Evolutionary conservation across 1,139 yeast genomes (phyloP).

Genomic region (Pichia sp.): DNA sequence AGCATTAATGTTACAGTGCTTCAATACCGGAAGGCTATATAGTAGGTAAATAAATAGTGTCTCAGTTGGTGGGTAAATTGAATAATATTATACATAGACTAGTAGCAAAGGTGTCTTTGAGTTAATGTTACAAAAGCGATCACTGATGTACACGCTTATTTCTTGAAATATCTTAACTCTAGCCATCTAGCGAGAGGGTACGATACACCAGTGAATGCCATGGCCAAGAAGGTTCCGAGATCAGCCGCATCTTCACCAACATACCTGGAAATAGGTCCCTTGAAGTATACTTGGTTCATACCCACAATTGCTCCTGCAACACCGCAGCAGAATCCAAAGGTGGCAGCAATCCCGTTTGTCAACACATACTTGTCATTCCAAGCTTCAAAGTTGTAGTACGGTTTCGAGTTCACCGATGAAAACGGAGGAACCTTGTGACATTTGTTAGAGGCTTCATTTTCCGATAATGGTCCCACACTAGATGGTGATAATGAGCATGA

Average conservation of each 20-base stretch:
- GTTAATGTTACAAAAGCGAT: neutral
- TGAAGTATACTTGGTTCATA: constrained; percentile 82
- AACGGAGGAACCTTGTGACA: constrained; percentile 18
- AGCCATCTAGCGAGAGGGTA: constrained; percentile 62
- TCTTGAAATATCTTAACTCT: constrained; percentile 53
- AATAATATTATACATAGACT: neutral
- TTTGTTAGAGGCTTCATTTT: neutral
- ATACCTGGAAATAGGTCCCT: constrained; percentile 59
- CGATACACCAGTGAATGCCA: constrained; percentile 63
- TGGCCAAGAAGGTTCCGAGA: constrained; percentile 75
- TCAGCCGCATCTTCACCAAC: constrained; percentile 79
- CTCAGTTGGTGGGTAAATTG: neutral
- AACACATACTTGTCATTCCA: constrained; percentile 54
- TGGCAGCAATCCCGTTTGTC: constrained; percentile 77
- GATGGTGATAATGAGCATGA: neutral
- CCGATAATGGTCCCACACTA: neutral
- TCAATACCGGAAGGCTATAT: neutral
- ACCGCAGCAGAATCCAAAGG: constrained; percentile 75
- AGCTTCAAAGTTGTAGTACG: constrained; percentile 55
- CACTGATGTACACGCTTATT: constrained; percentile 8
- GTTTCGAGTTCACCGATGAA: constrained; percentile 21
- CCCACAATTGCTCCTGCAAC: constrained; percentile 84
- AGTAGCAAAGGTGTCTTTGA: neutral
- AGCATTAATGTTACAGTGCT: neutral
- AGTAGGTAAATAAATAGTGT: neutral